phyloP scores from a whole-genome alignment of 2,329 filamentous ascomycete species.

The Periconia digitata region DNA sequence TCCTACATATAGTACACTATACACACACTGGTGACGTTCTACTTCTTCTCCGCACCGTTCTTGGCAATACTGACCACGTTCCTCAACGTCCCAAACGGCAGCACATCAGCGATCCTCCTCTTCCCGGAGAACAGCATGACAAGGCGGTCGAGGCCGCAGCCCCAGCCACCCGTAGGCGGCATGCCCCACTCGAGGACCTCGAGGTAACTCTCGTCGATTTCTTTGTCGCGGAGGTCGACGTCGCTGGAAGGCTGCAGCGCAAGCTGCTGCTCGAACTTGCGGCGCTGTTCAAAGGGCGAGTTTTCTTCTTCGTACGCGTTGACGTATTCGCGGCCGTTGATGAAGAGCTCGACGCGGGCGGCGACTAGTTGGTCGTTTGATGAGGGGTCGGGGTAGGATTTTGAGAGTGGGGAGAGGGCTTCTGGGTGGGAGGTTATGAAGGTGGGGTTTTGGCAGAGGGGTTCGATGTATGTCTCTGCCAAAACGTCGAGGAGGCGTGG shows the following conservation, averaged over 20 bases:
- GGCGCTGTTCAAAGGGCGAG: conserved; percentile 79
- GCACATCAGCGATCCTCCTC: conserved; percentile 78
- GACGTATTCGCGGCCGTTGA: conserved; percentile 77
- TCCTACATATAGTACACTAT: neutral
- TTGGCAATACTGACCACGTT: conserved; percentile 51
- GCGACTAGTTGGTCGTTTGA: conserved; percentile 69
- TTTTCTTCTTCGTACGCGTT: conserved; percentile 99
- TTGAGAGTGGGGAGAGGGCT: conserved; percentile 87
- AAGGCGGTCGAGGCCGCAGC: conserved; percentile 86
- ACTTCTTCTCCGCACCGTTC: conserved; percentile 8
- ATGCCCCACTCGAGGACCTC: conserved; percentile 83
- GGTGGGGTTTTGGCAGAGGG: conserved; percentile 69
- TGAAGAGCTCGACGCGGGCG: conserved; percentile 82
- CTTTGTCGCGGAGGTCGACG: conserved; percentile 45
- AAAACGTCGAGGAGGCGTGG: conserved; percentile 81
- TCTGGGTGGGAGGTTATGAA: conserved; percentile 91
- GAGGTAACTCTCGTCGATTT: conserved; percentile 78
- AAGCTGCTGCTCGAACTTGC: conserved; percentile 72
- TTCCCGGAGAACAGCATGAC: conserved; percentile 87
- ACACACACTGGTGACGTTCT: neutral
- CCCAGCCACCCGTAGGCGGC: conserved; percentile 97
- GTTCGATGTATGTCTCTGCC: conserved; percentile 75
- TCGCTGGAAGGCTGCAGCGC: conserved; percentile 37
- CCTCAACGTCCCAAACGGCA: conserved; percentile 84
- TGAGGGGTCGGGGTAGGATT: conserved; percentile 72